Evolutionary conservation across 495 filamentous ascomycete species (phyloP).

Genomic region (Podospora bellae-mahoneyi): DNA sequence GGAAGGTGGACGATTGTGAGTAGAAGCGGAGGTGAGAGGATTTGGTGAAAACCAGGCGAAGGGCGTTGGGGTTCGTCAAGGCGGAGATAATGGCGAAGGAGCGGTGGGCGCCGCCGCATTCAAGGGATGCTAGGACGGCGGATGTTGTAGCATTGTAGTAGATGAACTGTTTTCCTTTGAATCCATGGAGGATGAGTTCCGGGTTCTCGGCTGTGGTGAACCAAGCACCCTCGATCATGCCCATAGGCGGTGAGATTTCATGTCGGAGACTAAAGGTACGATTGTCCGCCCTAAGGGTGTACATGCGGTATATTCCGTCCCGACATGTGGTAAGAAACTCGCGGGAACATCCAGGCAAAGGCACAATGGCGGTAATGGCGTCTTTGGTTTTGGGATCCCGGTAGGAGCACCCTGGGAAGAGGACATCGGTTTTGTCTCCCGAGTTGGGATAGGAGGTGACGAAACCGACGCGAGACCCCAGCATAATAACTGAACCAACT

Average conservation of each 20-base stretch:
- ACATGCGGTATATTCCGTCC: slow-evolving; percentile 69
- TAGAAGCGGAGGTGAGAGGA: slow-evolving; percentile 51
- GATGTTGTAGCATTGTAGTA: slow-evolving; percentile 70
- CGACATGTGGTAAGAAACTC: slow-evolving; percentile 67
- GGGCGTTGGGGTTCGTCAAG: slow-evolving; percentile 28
- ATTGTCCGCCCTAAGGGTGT: slow-evolving; percentile 30
- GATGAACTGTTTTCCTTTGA: slow-evolving; percentile 71
- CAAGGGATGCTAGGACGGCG: slow-evolving; percentile 61
- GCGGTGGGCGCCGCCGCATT: slow-evolving; percentile 81
- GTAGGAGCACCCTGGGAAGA: slow-evolving; percentile 14
- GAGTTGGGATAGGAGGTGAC: slow-evolving; percentile 27
- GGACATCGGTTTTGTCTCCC: slow-evolving; percentile 7
- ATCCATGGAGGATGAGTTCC: slow-evolving; percentile 73
- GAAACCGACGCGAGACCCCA: slow-evolving; percentile 59
- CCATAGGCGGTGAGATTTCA: slow-evolving; percentile 55
- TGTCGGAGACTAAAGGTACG: slow-evolving; percentile 34
- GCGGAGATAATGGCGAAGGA: slow-evolving; percentile 60
- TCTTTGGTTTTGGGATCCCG: slow-evolving; percentile 57
- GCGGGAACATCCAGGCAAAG: slow-evolving; percentile 28
- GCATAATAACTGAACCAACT: slow-evolving; percentile 47
- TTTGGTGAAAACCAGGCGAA: slow-evolving; percentile 55
- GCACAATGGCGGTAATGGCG: slow-evolving; percentile 63
- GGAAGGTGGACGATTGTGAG: slow-evolving; percentile 46
- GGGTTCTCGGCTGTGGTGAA: slow-evolving; percentile 39
- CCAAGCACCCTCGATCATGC: slow-evolving; percentile 65